Evolutionary conservation across 108 stramenopile genomes (phyloP).

Genomic region (Skeletonema marinoi): DNA sequence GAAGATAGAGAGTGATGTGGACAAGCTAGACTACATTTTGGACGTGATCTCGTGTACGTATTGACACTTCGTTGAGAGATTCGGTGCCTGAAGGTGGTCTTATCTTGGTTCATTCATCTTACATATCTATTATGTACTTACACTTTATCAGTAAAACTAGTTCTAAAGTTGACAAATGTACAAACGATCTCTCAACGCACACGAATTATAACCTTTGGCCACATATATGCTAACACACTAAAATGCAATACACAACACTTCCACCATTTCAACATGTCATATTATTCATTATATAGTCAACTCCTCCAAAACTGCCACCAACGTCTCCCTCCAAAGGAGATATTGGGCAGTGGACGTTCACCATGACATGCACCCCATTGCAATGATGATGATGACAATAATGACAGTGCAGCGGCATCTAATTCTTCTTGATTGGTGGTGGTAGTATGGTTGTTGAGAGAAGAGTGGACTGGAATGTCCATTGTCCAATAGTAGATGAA

Average conservation of each 20-base stretch:
- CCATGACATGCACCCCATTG: constrained; percentile 23
- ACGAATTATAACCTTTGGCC: background rate
- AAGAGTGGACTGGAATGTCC: background rate
- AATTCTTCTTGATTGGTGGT: background rate
- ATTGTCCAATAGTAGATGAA: constrained; percentile 37
- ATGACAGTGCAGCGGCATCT: background rate
- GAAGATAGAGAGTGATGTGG: constrained; percentile 13
- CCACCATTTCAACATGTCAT: too few species aligned
- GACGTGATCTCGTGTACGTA: too few species aligned
- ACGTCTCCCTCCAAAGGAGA: background rate
- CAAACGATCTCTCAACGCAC: too few species aligned
- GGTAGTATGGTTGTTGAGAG: background rate
- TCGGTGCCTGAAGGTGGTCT: too few species aligned
- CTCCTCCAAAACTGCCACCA: constrained; percentile 11
- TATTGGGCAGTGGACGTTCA: background rate
- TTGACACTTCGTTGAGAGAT: too few species aligned
- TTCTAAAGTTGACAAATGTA: too few species aligned
- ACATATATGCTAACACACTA: background rate
- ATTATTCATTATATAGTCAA: background rate
- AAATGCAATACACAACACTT: too few species aligned
- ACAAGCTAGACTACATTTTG: too few species aligned
- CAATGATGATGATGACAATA: background rate
- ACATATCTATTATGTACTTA: too few species aligned
- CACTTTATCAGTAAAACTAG: too few species aligned
- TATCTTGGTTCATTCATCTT: too few species aligned